Evolutionary conservation across 441 rosid genomes (phyloP).

Genomic region (Bruguiera hainesii): DNA sequence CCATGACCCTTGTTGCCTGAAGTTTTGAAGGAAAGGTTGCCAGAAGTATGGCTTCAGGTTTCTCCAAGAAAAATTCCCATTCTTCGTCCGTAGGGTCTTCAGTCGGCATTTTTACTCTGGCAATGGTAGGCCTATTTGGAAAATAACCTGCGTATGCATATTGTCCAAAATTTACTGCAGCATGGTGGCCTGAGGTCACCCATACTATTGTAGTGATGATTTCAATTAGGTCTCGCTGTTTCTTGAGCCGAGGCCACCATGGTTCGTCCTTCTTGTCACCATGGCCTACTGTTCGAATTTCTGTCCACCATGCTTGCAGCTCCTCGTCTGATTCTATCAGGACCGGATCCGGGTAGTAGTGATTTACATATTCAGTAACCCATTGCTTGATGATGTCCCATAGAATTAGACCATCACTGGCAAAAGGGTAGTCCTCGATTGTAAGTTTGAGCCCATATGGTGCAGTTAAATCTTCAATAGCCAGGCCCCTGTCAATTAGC

Average conservation of each 20-base stretch:
- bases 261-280: slow-evolving; percentile 45
- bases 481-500: slow-evolving; percentile 45
- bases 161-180: slow-evolving; percentile 67
- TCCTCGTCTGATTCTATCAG: slow-evolving; percentile 33
- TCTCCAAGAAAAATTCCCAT: slow-evolving; percentile 30
- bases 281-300: slow-evolving; percentile 44
- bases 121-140: slow-evolving; percentile 64
- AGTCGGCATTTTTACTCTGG: slow-evolving; percentile 52
- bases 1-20: slow-evolving; percentile 63
- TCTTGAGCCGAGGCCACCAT: slow-evolving; percentile 50
- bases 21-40: slow-evolving; percentile 51
- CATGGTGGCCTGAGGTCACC: slow-evolving; percentile 59
- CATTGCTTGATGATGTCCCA: slow-evolving; percentile 59
- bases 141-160: slow-evolving; percentile 64
- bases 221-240: slow-evolving; percentile 36
- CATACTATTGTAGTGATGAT: slow-evolving; percentile 48
- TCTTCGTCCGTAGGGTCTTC: slow-evolving; percentile 46
- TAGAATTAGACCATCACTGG: slow-evolving; percentile 52
- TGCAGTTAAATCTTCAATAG: slow-evolving; percentile 42
- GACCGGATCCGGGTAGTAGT: slow-evolving; percentile 41
- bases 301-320: slow-evolving; percentile 54
- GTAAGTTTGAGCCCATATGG: slow-evolving; percentile 50
- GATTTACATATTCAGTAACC: slow-evolving; percentile 53
- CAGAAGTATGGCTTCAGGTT: slow-evolving; percentile 42
- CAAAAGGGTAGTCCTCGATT: slow-evolving; percentile 63